A percentile compares a stretch with the other conserved stretches of the same genome.
phyloP scores from a whole-genome alignment of 805 yeast genomes.

The Spathaspora gorwiae region DNA sequence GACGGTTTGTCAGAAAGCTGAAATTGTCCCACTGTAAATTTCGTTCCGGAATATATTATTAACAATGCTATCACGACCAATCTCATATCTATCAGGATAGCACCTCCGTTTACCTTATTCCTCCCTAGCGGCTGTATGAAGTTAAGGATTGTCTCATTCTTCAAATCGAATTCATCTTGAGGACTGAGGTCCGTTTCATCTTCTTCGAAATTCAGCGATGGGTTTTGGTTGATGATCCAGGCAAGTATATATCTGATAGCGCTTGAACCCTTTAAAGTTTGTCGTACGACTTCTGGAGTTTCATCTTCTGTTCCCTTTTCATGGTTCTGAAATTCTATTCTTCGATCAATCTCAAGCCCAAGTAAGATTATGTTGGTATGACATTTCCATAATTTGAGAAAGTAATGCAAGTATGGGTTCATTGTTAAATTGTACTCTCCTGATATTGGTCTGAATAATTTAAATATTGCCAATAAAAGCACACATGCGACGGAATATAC shows the following conservation, averaged over 20 bases:
- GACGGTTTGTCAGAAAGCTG: slow-evolving; percentile 4
- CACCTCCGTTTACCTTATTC: slow-evolving; percentile 51
- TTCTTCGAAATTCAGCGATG: slow-evolving; percentile 12
- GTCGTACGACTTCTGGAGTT: slow-evolving; percentile 31
- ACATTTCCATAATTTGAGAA: slow-evolving; percentile 62
- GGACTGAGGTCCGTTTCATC: not conserved
- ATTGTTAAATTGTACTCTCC: slow-evolving; percentile 37
- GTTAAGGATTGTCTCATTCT: slow-evolving; percentile 52
- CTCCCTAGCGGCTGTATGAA: slow-evolving; percentile 68
- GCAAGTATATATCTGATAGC: slow-evolving; percentile 62
- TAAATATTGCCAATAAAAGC: slow-evolving; percentile 25
- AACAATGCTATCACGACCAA: slow-evolving; percentile 53
- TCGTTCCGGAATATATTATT: slow-evolving; percentile 20
- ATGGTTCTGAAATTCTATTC: slow-evolving; percentile 27
- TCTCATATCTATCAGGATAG: slow-evolving; percentile 54
- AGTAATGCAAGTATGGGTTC: slow-evolving; percentile 60
- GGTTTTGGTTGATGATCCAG: slow-evolving; percentile 45
- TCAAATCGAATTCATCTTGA: slow-evolving; percentile 46
- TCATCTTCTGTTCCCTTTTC: slow-evolving; percentile 18
- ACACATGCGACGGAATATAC: slow-evolving; percentile 30
- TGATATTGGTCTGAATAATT: slow-evolving; percentile 24
- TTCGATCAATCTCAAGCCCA: slow-evolving; percentile 51
- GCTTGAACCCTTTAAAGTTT: slow-evolving; percentile 53
- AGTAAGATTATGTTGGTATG: slow-evolving; percentile 55
- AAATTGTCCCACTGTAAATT: slow-evolving; percentile 6